Conservation (phyloP, 2,329 filamentous ascomycete species). For the Cladosporium phlei region DNA sequence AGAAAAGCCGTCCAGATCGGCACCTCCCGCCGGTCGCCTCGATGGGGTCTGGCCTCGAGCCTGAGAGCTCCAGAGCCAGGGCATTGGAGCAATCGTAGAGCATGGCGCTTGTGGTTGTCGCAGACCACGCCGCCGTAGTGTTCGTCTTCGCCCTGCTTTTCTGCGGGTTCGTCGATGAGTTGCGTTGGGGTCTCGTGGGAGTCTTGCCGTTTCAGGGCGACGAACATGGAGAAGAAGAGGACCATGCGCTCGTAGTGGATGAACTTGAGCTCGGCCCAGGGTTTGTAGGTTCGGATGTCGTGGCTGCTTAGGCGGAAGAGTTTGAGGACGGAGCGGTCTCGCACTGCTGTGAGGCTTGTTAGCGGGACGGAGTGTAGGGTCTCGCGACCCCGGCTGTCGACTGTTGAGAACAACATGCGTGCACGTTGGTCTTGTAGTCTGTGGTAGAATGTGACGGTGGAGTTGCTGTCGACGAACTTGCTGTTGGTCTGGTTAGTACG, state of each 20-base stretch:
- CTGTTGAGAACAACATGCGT: conserved; percentile 50
- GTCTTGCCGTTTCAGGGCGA: conserved; percentile 57
- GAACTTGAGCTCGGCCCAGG: conserved; percentile 55
- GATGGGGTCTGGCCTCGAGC: conserved; percentile 51
- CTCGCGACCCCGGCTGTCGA: conserved; percentile 37
- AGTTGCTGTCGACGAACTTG: conserved; percentile 44
- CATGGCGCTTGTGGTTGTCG: conserved; percentile 43
- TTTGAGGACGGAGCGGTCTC: conserved; percentile 37
- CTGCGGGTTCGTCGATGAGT: neutral
- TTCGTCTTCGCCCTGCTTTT: conserved; percentile 37
- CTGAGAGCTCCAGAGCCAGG: conserved; percentile 49
- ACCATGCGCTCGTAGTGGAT: conserved; percentile 55
- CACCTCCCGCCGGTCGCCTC: conserved; percentile 49
- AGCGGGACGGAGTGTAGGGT: conserved; percentile 48
- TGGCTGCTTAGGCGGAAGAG: conserved; percentile 32
- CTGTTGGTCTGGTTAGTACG: no score
- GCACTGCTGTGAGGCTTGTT: conserved; percentile 42
- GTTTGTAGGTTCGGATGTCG: conserved; percentile 37
- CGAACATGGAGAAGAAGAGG: conserved; percentile 52
- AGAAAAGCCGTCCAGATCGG: conserved; percentile 60
- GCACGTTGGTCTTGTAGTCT: conserved; percentile 48
- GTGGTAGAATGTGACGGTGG: conserved; percentile 37
- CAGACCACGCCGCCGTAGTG: conserved; percentile 50
- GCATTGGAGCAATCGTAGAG: conserved; percentile 52
- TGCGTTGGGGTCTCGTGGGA: conserved; percentile 22